A percentile compares a stretch with the other conserved stretches of the same genome.
phyloP scores from a whole-genome alignment of 768 basidiomycete species.

The Ramaria sp. region DNA sequence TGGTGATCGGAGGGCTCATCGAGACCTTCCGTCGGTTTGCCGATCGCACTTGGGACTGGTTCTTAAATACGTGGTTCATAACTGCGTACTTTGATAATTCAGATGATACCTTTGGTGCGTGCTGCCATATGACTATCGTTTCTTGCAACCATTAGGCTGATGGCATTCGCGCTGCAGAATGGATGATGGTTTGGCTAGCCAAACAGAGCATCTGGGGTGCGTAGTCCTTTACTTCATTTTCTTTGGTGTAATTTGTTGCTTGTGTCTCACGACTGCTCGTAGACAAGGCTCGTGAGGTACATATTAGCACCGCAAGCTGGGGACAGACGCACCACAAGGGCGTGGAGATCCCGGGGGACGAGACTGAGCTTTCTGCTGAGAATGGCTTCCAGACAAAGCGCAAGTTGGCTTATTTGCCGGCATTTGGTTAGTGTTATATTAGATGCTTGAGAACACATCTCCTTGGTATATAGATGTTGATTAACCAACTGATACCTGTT shows the following conservation, averaged over 20 bases:
- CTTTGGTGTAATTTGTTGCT: neutral
- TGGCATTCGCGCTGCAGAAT: neutral
- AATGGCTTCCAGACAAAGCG: neutral
- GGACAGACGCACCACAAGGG: neutral
- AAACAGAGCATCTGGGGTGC: slow-evolving; percentile 4
- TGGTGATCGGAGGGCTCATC: slow-evolving; percentile 50
- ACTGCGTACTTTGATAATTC: slow-evolving; percentile 51
- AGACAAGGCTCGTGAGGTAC: neutral
- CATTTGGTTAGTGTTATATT: neutral
- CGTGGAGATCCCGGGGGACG: neutral
- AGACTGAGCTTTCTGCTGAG: neutral
- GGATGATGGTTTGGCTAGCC: slow-evolving; percentile 8
- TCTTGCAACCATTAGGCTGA: neutral
- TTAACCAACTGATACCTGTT: neutral
- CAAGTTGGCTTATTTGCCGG: neutral
- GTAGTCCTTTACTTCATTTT: neutral
- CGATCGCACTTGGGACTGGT: slow-evolving; percentile 33
- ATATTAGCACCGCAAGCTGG: neutral
- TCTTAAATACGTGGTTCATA: slow-evolving; percentile 32
- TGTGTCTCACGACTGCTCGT: neutral
- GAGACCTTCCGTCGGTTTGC: slow-evolving; percentile 45
- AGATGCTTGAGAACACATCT: too few species aligned
- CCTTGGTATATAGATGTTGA: too few species aligned
- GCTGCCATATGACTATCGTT: neutral
- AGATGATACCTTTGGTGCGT: slow-evolving; percentile 47